Percentiles rank a stretch among this genome's conserved stretches.
Evolutionary conservation across 2,329 filamentous ascomycete species (phyloP).

Genomic region (Acarospora socialis): DNA sequence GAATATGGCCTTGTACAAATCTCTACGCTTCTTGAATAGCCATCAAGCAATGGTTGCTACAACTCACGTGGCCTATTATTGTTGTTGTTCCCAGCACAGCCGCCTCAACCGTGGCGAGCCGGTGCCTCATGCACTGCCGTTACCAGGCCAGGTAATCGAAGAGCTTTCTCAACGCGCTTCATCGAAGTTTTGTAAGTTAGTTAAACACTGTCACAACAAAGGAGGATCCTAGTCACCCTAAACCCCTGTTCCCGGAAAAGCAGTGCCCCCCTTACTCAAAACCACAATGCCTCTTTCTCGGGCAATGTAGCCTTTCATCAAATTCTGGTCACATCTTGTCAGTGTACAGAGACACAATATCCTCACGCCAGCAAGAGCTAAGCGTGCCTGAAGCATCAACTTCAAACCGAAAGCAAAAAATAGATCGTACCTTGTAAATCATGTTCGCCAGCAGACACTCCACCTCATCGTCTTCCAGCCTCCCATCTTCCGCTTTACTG

Average conservation of each 20-base stretch:
- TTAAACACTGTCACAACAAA: too few relatives aligned
- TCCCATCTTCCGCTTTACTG: slow-evolving; percentile 39
- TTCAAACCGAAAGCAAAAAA: slow-evolving; percentile 2
- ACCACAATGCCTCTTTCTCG: slow-evolving; percentile 83
- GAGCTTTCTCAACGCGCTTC: too few relatives aligned
- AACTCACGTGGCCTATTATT: too few relatives aligned
- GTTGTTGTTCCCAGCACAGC: too few relatives aligned
- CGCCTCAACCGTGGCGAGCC: too few relatives aligned
- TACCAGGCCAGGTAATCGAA: too few relatives aligned
- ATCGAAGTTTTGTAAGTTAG: too few relatives aligned
- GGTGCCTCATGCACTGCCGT: too few relatives aligned
- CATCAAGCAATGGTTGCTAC: too few relatives aligned
- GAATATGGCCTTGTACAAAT: too few relatives aligned
- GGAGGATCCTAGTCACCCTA: slow-evolving; percentile 21
- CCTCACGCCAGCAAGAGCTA: background rate
- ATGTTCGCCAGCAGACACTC: slow-evolving; percentile 91
- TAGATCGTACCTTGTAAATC: slow-evolving; percentile 75
- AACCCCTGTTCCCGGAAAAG: slow-evolving; percentile 80
- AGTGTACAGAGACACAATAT: slow-evolving; percentile 11
- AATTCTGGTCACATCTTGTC: slow-evolving; percentile 41
- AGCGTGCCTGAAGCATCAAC: slow-evolving; percentile 1
- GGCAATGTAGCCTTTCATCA: slow-evolving; percentile 97
- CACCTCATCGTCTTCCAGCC: slow-evolving; percentile 77
- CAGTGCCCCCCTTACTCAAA: slow-evolving; percentile 68
- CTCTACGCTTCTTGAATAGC: too few relatives aligned